phyloP scores from a whole-genome alignment of 164 flowering plant genomes.

The Dillenia suffruticosa region DNA sequence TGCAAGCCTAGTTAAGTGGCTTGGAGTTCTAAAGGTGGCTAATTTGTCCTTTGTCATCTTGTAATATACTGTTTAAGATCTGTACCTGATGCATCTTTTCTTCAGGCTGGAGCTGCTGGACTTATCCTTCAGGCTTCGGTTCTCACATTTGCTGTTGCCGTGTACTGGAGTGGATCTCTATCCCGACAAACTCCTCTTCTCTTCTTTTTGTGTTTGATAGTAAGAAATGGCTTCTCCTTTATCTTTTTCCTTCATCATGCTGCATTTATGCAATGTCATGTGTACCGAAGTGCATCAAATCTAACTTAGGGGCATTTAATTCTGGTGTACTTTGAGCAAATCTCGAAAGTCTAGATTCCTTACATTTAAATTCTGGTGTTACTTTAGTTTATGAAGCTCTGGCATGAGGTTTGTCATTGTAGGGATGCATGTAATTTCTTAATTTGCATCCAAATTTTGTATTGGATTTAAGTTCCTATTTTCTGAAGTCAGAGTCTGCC shows the following conservation, averaged over 20 bases:
- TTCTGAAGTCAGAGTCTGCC: no score
- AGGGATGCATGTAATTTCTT: no score
- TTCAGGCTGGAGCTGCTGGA: conserved; percentile 96
- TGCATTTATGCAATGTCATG: neutral
- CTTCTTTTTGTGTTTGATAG: conserved; percentile 78
- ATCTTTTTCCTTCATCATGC: neutral
- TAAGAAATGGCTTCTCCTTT: conserved; percentile 32
- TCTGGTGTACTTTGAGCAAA: no score
- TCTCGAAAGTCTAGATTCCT: no score
- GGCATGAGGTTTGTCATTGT: no score
- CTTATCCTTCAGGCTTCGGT: conserved; percentile 84
- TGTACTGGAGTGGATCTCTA: conserved; percentile 81
- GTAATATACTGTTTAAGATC: conserved; percentile 4
- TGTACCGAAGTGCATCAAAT: neutral
- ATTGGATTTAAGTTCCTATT: no score
- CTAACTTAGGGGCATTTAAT: no score
- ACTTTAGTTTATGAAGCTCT: no score
- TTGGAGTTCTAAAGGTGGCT: conserved; percentile 92
- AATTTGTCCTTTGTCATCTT: neutral
- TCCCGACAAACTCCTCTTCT: conserved; percentile 68
- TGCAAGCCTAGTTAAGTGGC: conserved; percentile 59
- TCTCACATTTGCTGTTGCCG: conserved; percentile 82
- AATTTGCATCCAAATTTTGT: no score
- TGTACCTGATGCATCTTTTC: conserved; percentile 17
- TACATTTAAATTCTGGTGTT: no score